Evolutionary conservation across 495 filamentous ascomycete species (phyloP).

Genomic region (Lichenothelia convexa): DNA sequence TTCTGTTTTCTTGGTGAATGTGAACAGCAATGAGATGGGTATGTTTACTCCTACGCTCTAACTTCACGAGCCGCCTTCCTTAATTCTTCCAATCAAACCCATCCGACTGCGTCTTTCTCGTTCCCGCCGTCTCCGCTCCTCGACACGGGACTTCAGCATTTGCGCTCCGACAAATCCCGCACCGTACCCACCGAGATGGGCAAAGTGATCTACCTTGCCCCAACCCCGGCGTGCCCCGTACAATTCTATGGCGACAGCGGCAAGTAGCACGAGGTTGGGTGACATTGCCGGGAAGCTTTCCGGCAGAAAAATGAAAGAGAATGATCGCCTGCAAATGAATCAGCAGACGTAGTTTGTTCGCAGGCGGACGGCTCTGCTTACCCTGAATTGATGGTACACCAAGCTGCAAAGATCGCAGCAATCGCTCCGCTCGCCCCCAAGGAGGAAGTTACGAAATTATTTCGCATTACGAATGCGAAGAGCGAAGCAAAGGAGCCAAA

Average conservation of each 20-base stretch:
- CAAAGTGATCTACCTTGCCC: slow-evolving; percentile 48
- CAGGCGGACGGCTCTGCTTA: slow-evolving; percentile 19
- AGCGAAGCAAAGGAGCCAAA: slow-evolving; percentile 48
- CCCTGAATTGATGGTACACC: slow-evolving; percentile 45
- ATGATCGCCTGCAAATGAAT: too few relatives aligned
- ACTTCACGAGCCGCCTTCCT: too few relatives aligned
- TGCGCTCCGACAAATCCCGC: slow-evolving; percentile 24
- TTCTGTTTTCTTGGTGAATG: too few relatives aligned
- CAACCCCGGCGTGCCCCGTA: too few relatives aligned
- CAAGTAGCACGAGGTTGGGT: too few relatives aligned
- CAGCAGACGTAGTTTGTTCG: too few relatives aligned
- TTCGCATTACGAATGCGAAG: slow-evolving; percentile 33
- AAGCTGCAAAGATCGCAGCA: slow-evolving; percentile 46
- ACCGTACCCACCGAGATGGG: slow-evolving; percentile 53
- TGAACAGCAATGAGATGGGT: too few relatives aligned
- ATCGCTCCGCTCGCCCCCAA: slow-evolving; percentile 63
- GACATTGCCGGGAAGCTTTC: too few relatives aligned
- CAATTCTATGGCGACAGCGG: too few relatives aligned
- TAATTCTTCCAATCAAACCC: background rate
- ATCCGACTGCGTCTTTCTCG: background rate
- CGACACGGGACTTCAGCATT: background rate
- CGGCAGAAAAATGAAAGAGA: too few relatives aligned
- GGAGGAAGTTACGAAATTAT: slow-evolving; percentile 29
- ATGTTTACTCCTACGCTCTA: too few relatives aligned
- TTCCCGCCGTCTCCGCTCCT: background rate